Percentiles rank a stretch among this genome's conserved stretches.
These are phyloP conservation scores for Cucurbita pepo DNA, from an alignment of 306 rosid genomes.

Conservation along the genomic window DNA sequence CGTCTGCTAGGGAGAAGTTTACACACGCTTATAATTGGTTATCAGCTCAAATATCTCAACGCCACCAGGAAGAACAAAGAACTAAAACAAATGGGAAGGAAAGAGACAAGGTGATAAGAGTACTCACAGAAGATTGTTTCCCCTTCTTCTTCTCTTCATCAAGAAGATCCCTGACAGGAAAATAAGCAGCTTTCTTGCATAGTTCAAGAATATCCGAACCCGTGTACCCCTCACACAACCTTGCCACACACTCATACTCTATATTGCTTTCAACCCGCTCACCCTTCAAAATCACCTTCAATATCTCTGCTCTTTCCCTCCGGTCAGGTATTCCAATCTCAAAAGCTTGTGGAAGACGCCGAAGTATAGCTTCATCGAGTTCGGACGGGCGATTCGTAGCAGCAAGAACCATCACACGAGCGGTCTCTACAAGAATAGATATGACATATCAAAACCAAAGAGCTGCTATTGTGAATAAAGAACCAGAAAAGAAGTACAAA, in stretches of 20 bases:
- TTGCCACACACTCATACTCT: slow-evolving; percentile 40
- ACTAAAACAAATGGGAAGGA: not conserved
- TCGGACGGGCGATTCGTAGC: slow-evolving; percentile 99
- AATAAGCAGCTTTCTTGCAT: slow-evolving; percentile 95
- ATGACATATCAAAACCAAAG: not conserved
- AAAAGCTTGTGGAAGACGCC: slow-evolving; percentile 98
- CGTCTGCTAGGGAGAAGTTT: too few species aligned
- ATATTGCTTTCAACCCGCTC: slow-evolving; percentile 50
- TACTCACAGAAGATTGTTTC: slow-evolving; percentile 52
- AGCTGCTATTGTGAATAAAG: not conserved
- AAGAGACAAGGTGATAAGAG: not conserved
- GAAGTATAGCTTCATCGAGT: slow-evolving; percentile 94
- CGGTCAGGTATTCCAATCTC: slow-evolving; percentile 74
- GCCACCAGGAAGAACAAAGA: not conserved
- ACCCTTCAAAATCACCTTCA: slow-evolving; percentile 65
- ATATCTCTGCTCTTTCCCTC: slow-evolving; percentile 70
- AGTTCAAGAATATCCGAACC: slow-evolving; percentile 94
- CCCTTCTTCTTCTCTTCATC: slow-evolving; percentile 61
- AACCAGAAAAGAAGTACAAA: not conserved
- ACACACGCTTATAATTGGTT: too few species aligned
- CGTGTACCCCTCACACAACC: slow-evolving; percentile 66
- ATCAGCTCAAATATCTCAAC: not conserved
- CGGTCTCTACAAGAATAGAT: slow-evolving; percentile 35
- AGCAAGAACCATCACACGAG: slow-evolving; percentile 93
- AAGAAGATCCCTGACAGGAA: slow-evolving; percentile 72